Evolutionary conservation across 2,329 filamentous ascomycete species (phyloP).

Genomic region (Ophiocordyceps unilateralis): DNA sequence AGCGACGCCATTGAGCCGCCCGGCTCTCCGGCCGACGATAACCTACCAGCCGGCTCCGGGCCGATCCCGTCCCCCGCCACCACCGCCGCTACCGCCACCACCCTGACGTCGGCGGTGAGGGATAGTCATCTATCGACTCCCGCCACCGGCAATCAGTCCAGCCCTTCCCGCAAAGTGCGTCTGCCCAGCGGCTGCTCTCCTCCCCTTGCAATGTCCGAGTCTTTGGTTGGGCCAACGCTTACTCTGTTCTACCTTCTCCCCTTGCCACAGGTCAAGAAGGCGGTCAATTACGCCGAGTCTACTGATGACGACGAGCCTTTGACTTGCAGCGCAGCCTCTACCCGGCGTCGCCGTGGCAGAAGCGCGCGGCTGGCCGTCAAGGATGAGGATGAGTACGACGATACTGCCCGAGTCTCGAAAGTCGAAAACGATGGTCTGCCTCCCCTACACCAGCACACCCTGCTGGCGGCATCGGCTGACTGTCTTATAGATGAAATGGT

Average conservation of each 20-base stretch:
- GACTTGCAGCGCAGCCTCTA: constrained; percentile 21
- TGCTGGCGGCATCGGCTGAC: too few species aligned
- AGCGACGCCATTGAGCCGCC: constrained; percentile 55
- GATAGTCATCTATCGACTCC: neutral
- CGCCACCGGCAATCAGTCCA: constrained; percentile 32
- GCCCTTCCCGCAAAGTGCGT: constrained; percentile 62
- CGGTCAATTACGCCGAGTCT: constrained; percentile 70
- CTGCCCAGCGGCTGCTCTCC: neutral
- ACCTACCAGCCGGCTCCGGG: constrained; percentile 26
- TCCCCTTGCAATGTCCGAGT: too few species aligned
- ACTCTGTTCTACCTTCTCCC: neutral
- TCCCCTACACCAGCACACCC: neutral
- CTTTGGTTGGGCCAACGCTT: neutral
- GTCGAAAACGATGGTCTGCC: constrained; percentile 45
- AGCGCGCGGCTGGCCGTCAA: constrained; percentile 41
- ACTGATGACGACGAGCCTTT: constrained; percentile 67
- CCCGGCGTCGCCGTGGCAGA: constrained; percentile 19
- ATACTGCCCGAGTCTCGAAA: constrained; percentile 40
- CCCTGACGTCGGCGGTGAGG: constrained; percentile 12
- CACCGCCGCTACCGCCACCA: constrained; percentile 21
- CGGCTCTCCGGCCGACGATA: constrained; percentile 50
- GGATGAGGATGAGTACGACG: constrained; percentile 56
- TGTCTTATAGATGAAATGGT: constrained; percentile 53
- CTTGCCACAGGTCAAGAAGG: constrained; percentile 28
- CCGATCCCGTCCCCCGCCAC: constrained; percentile 22